Base-by-base conservation (phyloP, 2,329 filamentous ascomycete species). In the Sporothrix variecibatus region DNA sequence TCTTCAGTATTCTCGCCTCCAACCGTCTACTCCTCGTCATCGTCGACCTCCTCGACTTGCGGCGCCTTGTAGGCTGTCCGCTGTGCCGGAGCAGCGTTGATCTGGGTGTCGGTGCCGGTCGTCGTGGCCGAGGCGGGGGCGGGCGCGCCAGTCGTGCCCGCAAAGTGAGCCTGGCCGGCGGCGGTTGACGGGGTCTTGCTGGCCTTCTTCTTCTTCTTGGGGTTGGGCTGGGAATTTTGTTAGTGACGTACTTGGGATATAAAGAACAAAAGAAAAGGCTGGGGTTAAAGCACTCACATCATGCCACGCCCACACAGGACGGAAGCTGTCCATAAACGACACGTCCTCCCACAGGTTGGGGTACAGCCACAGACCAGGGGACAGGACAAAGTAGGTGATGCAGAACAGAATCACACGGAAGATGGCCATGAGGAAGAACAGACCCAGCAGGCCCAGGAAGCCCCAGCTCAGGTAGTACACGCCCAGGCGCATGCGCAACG, bases 301-400 rank as follows among this genome's bases (percentile, higher is more conserved):
- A 82, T 99, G 96, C 96, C 96, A 99, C 75, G 94, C 96, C 95
- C 96, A 99, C 6, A 97, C 84, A 26, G 96, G 96, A 80, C 92
- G 92, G 88, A 99, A 99, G 80, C 93, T 97, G 82, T 99, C 96
- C 83, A 99, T 92, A 85, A 99, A 98, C 8, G 95, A 97, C 38
- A 99, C 96, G 81, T 99, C 96, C 82, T 99, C 96, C 86, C 98
- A 99, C 26, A 99, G 85, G 81, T 99, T 99, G 68, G 96, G 96
- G 84, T 95, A 99, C 62, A 99, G 87, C 96, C 96, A 99, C n/a
- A 99, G 87, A 79, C 96, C 96, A 2, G 96, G 96, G 3, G 95
- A 86, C 0, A 90, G 87, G 20, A 88, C 87, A 80, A 98, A 97
- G 83, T 97, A 94, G 28, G 96, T 98, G 81, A 97, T 84, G 81